These are phyloP conservation scores for Kodamaea leandrae DNA, from an alignment of 805 yeast species.

Conservation along the genomic window DNA sequence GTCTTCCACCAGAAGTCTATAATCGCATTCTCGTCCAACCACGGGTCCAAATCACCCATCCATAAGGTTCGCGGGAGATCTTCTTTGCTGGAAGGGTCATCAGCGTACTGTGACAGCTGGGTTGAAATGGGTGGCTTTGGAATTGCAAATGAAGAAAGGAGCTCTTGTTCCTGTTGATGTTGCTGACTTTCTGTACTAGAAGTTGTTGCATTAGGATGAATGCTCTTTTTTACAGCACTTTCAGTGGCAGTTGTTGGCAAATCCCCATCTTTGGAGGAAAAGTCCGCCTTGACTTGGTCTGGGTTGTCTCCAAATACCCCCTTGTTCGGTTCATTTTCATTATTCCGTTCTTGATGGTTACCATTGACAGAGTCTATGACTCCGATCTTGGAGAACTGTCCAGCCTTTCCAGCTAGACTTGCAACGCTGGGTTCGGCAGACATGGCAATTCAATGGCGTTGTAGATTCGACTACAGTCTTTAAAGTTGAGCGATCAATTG, in stretches of 20 bases:
- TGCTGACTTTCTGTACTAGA: slow-evolving; percentile 39
- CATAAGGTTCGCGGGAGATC: slow-evolving; percentile 70
- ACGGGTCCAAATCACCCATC: slow-evolving; percentile 88
- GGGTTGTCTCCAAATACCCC: neutral
- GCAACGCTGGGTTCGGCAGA: neutral
- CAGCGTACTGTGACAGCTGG: slow-evolving; percentile 25
- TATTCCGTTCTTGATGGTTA: neutral
- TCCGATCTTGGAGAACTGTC: no score
- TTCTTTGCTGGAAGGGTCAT: slow-evolving; percentile 11
- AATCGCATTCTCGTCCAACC: slow-evolving; percentile 64
- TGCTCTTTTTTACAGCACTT: neutral
- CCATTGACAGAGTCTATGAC: no score
- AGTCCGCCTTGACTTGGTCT: neutral
- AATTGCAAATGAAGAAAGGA: slow-evolving; percentile 36
- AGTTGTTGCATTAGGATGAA: slow-evolving; percentile 11
- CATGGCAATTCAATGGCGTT: neutral
- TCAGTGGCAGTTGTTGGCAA: neutral
- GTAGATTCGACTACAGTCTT: no score
- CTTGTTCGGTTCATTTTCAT: neutral
- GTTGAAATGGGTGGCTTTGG: slow-evolving; percentile 44
- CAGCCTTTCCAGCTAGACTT: no score
- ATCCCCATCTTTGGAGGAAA: neutral
- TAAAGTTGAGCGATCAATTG: no score
- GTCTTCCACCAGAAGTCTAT: slow-evolving; percentile 57
- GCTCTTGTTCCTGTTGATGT: slow-evolving; percentile 44